These are phyloP conservation scores for Fistulifera pelliculosa DNA, from an alignment of 108 stramenopile genomes.

Conservation along the genomic window DNA sequence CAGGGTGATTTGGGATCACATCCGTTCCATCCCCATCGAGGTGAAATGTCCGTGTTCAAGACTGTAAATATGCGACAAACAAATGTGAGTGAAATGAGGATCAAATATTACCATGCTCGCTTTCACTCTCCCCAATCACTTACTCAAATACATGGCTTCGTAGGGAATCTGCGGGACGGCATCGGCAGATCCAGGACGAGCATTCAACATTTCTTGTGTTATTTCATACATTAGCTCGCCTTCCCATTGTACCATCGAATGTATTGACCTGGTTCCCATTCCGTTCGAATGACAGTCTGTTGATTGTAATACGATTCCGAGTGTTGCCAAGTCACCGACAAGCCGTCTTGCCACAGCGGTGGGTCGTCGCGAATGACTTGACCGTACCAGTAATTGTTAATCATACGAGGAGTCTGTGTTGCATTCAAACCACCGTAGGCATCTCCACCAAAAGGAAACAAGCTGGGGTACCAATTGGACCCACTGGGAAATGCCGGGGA, in stretches of 20 bases:
- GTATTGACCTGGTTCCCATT: conserved; percentile 8
- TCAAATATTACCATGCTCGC: too few relatives aligned
- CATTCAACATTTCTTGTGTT: conserved; percentile 1
- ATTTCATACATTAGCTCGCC: conserved; percentile 5
- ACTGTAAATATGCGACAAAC: neutral
- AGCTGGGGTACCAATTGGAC: conserved; percentile 1
- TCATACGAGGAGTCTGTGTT: neutral
- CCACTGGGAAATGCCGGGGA: neutral
- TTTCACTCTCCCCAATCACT: too few relatives aligned
- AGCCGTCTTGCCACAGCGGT: conserved; percentile 4
- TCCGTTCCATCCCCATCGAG: conserved; percentile 11
- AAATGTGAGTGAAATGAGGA: too few relatives aligned
- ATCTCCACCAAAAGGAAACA: conserved; percentile 5
- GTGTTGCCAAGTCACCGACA: conserved; percentile 6
- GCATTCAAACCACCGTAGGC: conserved; percentile 6
- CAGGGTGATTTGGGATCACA: conserved; percentile 5
- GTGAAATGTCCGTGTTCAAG: conserved; percentile 9
- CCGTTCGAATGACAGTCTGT: conserved; percentile 4
- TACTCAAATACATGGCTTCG: conserved; percentile 16
- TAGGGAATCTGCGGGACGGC: conserved; percentile 8
- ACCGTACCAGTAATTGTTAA: conserved; percentile 10
- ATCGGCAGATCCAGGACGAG: conserved; percentile 3
- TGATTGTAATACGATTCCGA: neutral
- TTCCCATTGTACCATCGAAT: conserved; percentile 11
- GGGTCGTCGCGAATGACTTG: neutral